A percentile compares a stretch with the other conserved stretches of the same genome.
These are phyloP conservation scores for Waitea zeae DNA, from an alignment of 1,284 basidiomycete species.

Conservation along the genomic window DNA sequence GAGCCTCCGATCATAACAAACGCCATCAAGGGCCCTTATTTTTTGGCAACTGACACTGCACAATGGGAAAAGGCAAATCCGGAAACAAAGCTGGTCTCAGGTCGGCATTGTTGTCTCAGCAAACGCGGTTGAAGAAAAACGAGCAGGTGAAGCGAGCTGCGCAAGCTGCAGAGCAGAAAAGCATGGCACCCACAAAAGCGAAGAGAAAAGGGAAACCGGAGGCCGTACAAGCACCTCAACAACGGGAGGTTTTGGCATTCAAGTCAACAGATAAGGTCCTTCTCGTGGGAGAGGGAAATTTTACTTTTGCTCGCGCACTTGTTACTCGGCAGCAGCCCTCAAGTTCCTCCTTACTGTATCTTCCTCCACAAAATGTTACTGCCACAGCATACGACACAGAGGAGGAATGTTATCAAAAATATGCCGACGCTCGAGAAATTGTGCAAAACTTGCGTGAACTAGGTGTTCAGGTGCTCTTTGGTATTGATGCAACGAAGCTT, in stretches of 20 bases:
- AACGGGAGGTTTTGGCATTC: too few species aligned
- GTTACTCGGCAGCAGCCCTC: conserved; percentile 7
- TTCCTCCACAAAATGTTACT: conserved; percentile 55
- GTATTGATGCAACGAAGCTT: conserved; percentile 71
- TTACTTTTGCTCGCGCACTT: conserved; percentile 79
- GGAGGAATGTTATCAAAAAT: conserved; percentile 65
- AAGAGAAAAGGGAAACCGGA: conserved; percentile 15
- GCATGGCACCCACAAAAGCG: conserved; percentile 7
- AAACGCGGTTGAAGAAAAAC: conserved; percentile 45
- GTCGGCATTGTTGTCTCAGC: conserved; percentile 46
- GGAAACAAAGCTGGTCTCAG: conserved; percentile 43
- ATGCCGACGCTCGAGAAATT: conserved; percentile 59
- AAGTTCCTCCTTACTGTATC: conserved; percentile 19
- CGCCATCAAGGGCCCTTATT: too few species aligned
- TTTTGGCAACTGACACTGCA: too few species aligned
- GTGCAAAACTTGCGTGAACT: conserved; percentile 36
- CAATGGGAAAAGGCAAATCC: too few species aligned
- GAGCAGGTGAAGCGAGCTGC: conserved; percentile 28
- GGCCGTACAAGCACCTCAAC: conserved; percentile 48
- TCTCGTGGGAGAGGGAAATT: conserved; percentile 91
- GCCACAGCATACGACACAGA: conserved; percentile 85
- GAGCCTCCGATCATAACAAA: too few species aligned
- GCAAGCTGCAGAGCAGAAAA: conserved; percentile 30
- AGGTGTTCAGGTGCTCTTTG: conserved; percentile 66
- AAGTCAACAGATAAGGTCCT: conserved; percentile 61